Evolutionary conservation across 192 early-diverging fungal genomes (phyloP).

Genomic region (Entomortierella parvispora): DNA sequence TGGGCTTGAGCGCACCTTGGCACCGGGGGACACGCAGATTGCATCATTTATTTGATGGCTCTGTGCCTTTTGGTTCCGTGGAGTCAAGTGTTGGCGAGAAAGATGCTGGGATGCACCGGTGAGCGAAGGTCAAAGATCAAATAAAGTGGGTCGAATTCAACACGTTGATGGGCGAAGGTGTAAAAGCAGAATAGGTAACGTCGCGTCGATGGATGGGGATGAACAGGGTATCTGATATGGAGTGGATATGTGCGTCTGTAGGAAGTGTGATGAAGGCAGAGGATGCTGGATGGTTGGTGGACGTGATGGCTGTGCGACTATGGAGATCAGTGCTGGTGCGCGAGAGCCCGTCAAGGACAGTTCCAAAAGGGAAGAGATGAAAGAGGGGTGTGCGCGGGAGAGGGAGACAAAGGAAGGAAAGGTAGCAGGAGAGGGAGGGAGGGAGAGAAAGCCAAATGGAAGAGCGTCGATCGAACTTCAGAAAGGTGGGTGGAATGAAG

Average conservation of each 20-base stretch:
- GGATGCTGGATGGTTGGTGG: background rate
- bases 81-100: background rate
- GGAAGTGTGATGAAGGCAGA: background rate
- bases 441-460: background rate
- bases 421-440: background rate
- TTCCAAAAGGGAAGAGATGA: background rate
- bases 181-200: too few relatives aligned
- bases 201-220: too few relatives aligned
- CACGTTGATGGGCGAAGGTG: too few relatives aligned
- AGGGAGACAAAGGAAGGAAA: background rate
- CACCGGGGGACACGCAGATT: slow-evolving; percentile 12
- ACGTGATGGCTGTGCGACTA: too few relatives aligned
- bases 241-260: background rate
- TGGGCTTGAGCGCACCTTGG: slow-evolving; percentile 28
- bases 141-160: too few relatives aligned
- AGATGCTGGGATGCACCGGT: background rate
- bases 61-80: background rate
- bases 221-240: too few relatives aligned
- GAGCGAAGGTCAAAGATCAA: too few relatives aligned
- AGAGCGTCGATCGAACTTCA: background rate
- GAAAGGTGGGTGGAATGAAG: background rate
- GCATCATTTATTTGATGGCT: slow-evolving; percentile 10
- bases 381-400: background rate
- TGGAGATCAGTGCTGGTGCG: too few relatives aligned
- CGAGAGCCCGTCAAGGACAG: too few relatives aligned